Evolutionary conservation across 192 early-diverging fungal species (phyloP).

Genomic region (Diversispora epigaea): DNA sequence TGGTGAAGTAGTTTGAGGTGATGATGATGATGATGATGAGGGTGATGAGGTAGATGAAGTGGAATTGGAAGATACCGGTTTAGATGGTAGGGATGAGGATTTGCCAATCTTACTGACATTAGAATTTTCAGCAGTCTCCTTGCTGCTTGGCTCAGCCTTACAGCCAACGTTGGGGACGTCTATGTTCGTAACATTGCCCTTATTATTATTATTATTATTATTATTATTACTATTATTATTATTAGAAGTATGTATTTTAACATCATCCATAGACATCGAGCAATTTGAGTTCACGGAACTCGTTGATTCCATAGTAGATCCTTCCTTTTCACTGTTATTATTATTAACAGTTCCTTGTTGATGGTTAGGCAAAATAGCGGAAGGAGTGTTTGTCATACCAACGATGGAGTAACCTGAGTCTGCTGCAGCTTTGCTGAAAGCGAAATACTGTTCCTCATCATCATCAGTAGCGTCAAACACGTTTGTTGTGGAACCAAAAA

Average conservation of each 20-base stretch:
- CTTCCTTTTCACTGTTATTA: constrained; percentile 6
- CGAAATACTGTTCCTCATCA: constrained; percentile 24
- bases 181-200: constrained; percentile 21
- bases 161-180: constrained; percentile 28
- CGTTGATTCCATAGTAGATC: neutral
- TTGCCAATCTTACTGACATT: constrained; percentile 32
- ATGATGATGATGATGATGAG: constrained; percentile 1
- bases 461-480: constrained; percentile 5
- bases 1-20: neutral
- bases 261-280: constrained; percentile 24
- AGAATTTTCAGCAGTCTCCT: constrained; percentile 21
- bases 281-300: constrained; percentile 22
- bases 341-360: neutral
- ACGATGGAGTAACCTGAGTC: neutral
- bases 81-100: neutral
- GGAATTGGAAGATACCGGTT: constrained; percentile 23
- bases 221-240: neutral
- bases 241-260: constrained; percentile 25
- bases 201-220: neutral
- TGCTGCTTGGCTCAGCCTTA: constrained; percentile 34
- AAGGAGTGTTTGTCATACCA: constrained; percentile 10
- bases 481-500: constrained; percentile 12
- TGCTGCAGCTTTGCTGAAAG: constrained; percentile 16
- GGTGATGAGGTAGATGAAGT: constrained; percentile 15
- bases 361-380: constrained; percentile 16